Evolutionary conservation across 495 filamentous ascomycete genomes (phyloP).

Genomic region (Penicillium desertorum): DNA sequence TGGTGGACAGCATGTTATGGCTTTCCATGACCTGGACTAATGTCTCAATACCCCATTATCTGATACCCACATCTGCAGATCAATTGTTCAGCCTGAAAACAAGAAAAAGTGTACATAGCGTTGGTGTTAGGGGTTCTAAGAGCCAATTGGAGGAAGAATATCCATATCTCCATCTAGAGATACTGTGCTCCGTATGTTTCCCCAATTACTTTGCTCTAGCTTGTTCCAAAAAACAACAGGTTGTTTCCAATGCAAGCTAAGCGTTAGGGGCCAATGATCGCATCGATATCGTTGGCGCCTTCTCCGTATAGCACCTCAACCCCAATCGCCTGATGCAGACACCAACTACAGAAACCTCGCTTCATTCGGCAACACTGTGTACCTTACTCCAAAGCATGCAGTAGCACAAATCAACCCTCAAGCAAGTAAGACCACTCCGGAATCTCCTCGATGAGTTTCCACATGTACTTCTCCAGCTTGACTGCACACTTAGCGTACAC

Average conservation of each 20-base stretch:
- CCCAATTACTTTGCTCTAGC: neutral
- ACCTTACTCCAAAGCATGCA: neutral
- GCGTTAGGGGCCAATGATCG: neutral
- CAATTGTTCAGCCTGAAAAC: slow-evolving; percentile 3
- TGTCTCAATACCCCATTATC: slow-evolving; percentile 18
- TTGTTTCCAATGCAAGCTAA: too few species aligned
- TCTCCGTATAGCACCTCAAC: neutral
- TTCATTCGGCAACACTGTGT: neutral
- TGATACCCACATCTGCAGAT: slow-evolving; percentile 30
- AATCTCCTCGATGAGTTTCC: slow-evolving; percentile 83
- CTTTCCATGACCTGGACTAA: slow-evolving; percentile 65
- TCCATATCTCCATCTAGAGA: neutral
- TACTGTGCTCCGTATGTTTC: neutral
- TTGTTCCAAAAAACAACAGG: neutral
- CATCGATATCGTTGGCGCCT: neutral
- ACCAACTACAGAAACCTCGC: neutral
- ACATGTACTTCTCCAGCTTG: slow-evolving; percentile 97
- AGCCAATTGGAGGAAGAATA: slow-evolving; percentile 4
- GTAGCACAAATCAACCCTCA: neutral
- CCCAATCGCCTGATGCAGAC: neutral
- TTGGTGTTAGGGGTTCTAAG: slow-evolving; percentile 7
- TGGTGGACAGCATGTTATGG: slow-evolving; percentile 58
- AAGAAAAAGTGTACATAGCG: slow-evolving; percentile 15
- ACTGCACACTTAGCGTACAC: slow-evolving; percentile 94
- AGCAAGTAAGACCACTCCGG: slow-evolving; percentile 79